phyloP scores from a whole-genome alignment of 176 grass and related monocot genomes.

The Sorghum bicolor region DNA sequence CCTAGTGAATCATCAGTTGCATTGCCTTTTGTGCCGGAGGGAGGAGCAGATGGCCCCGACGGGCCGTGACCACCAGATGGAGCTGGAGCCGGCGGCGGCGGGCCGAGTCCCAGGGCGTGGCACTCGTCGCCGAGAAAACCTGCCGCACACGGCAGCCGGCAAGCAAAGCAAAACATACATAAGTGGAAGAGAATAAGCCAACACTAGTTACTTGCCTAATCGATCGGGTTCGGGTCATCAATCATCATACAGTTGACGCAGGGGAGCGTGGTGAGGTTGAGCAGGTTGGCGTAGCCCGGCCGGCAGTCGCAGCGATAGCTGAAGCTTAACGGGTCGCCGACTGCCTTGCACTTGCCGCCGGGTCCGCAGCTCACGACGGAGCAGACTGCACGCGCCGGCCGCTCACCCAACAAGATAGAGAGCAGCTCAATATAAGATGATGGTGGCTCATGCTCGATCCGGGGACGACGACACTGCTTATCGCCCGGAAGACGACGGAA shows the following conservation, averaged over 20 bases:
- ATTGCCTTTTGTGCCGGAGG: conserved; percentile 23
- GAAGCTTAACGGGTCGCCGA: not conserved
- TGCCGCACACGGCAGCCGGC: not conserved
- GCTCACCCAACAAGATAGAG: not conserved
- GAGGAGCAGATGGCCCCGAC: not conserved
- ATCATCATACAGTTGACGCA: not conserved
- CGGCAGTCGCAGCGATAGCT: conserved; percentile 11
- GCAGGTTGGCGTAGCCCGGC: conserved; percentile 15
- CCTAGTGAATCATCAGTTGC: too few species aligned
- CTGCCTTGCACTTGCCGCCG: conserved; percentile 1
- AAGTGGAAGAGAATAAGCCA: not conserved
- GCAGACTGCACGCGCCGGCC: not conserved
- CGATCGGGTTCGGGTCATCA: too few species aligned
- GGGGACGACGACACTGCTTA: too few species aligned
- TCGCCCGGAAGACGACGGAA: too few species aligned
- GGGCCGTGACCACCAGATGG: not conserved
- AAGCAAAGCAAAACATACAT: not conserved
- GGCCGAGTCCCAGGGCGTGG: not conserved
- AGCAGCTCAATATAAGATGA: not conserved
- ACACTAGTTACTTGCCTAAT: not conserved
- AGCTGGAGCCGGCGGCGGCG: not conserved
- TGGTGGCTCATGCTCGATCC: not conserved
- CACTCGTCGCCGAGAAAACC: not conserved
- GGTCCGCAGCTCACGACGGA: not conserved
- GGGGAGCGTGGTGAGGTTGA: conserved; percentile 3